phyloP scores from a whole-genome alignment of 345 rosid species.

The Moricandia moricandioides region DNA sequence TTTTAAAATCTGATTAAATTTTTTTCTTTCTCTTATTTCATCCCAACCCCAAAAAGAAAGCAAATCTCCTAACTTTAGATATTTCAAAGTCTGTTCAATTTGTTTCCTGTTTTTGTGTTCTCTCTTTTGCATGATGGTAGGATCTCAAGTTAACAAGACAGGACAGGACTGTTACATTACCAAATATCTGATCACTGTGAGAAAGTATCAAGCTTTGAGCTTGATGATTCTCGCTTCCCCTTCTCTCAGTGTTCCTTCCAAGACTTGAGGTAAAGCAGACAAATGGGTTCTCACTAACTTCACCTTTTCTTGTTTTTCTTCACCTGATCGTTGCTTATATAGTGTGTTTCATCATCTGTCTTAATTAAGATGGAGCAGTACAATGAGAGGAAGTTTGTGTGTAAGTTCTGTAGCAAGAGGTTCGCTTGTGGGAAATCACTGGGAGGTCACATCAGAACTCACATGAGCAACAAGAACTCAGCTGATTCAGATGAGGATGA shows the following conservation, averaged over 20 bases:
- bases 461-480: slow-evolving; percentile 49
- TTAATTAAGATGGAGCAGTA: slow-evolving; percentile 49
- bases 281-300: slow-evolving; percentile 5
- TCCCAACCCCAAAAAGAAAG: slow-evolving; percentile 11
- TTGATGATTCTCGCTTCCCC: slow-evolving; percentile 19
- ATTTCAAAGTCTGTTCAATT: slow-evolving; percentile 37
- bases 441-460: slow-evolving; percentile 91
- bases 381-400: slow-evolving; percentile 58
- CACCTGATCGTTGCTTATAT: slow-evolving; percentile 12
- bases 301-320: background rate
- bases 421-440: slow-evolving; percentile 81
- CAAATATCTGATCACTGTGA: slow-evolving; percentile 12
- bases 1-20: background rate
- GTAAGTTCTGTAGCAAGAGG: slow-evolving; percentile 74
- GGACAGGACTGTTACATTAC: slow-evolving; percentile 28
- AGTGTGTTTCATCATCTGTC: slow-evolving; percentile 21
- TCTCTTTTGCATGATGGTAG: slow-evolving; percentile 30
- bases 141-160: slow-evolving; percentile 36
- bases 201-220: slow-evolving; percentile 38
- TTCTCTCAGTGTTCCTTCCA: background rate
- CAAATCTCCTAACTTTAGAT: slow-evolving; percentile 38
- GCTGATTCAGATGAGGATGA: slow-evolving; percentile 43
- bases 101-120: slow-evolving; percentile 37
- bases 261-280: slow-evolving; percentile 23
- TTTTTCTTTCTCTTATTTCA: background rate